Evolutionary conservation across 208 protist genomes (phyloP), one percentile per base, ranked within the genome.

Genomic region (Acanthamoeba triangularis): DNA sequence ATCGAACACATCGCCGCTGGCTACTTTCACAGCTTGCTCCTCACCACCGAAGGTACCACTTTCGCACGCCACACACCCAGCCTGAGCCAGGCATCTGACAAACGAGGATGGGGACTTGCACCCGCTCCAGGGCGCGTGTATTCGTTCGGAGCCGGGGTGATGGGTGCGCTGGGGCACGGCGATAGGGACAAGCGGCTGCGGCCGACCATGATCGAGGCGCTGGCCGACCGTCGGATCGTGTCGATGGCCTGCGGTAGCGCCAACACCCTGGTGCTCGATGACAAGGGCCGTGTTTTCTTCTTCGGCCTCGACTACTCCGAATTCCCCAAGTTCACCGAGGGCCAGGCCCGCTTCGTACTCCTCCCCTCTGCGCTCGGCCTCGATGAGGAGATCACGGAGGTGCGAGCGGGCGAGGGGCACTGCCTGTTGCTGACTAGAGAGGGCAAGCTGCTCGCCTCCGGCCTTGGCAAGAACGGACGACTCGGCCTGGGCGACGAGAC

Each of bases 301-400:
- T 78, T 78, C 23, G 69, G 69, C 18, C 37, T 78, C 33, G 20
- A 44, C 69, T 41, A 78, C 69, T 35, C 69, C 69, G 69, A 78
- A 23, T 78, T 78, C 37, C 16, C 69, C 37, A 78, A 78, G 69
- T 78, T 78, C 69, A 78, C 69, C 33, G 69, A 78, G 69, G 69
- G 69, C 69, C n/a, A 78, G n/a, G 69, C 69, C 69, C 69, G 69
- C 16, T 78, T 78, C 69, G 37, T 78, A 14, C 69, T 78, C 37
- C 30, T 47, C 10, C 69, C 69, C 37, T 44, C n/a, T 14, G 30
- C 28, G 14, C 69, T 78, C 37, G 41, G 41, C 41, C 41, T 47
- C 41, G 69, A 47, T 2, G 16, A 78, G 0, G 69, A 78, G 30
- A 78, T 78, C 69, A 10, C 69, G 47, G 69, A 10, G 7, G 69